Base-by-base conservation (phyloP, 1,284 basidiomycete species). In the Uromyces viciae-fabae region DNA sequence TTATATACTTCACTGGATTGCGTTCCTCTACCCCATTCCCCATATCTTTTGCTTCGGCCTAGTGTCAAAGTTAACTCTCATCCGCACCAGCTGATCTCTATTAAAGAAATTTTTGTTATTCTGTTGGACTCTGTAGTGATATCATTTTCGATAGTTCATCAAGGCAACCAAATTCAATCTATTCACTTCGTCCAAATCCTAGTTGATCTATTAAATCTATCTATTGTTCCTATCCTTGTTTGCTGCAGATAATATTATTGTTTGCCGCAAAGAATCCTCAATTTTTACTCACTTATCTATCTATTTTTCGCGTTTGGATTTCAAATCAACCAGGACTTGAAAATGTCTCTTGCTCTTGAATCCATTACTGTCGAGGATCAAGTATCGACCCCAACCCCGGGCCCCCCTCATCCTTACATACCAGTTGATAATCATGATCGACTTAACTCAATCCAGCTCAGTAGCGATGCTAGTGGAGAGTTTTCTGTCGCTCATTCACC, bases 381-480 rank as follows among this genome's bases (percentile, higher is more conserved):
- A 28, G 56, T 69, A 31, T 69, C 54, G 38, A 60, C 68, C 31
- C 68, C 77, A n/a, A 76, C 62, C 22, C 75, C 62, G 56, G 60
- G 58, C 75, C 66, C 75, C 28, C 58, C 75, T 2, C 60, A 66
- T 52, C 66, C 66, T 25, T 56, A 60, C 49, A 43, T 66, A n/a
- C 54, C 69, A n/a, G 43, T 62, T 64, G 60, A 81, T 31, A 69
- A 62, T 22, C 78, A 81, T 43, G 58, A 58, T 31, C 69, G 78
- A 52, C 58, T 81, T 31, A 71, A 81, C 46, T 81, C 78, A 33
- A 81, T 81, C 46, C 78, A 81, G 38, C 60, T 81, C 8, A 74
- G 71, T 38, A 81, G 78, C 33, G 78, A 81, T 54, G 69, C 69
- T 25, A 81, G 78, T 74, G 78, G 69, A 19, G 78, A 81, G 40